A percentile compares a stretch with the other conserved stretches of the same genome.
Evolutionary conservation across 2,329 filamentous ascomycete genomes (phyloP).

Genomic region (Uncinocarpus reesii): DNA sequence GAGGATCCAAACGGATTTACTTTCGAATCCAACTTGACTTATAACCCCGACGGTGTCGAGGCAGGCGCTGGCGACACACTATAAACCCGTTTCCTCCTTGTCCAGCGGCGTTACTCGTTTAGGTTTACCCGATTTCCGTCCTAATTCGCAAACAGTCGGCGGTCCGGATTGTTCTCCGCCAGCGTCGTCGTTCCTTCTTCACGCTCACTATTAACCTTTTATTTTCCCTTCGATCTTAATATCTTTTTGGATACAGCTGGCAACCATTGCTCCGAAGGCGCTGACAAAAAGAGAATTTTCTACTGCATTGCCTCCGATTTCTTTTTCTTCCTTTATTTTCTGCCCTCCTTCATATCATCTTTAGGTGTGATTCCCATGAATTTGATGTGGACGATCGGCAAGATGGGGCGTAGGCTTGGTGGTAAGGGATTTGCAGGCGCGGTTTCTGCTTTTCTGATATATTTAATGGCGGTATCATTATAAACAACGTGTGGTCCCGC

Average conservation of each 20-base stretch:
- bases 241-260: constrained; percentile 5
- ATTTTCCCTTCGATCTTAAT: constrained; percentile 9
- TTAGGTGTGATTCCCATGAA: neutral
- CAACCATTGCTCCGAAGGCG: neutral
- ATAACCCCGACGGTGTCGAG: constrained; percentile 34
- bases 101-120: neutral
- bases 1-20: constrained; percentile 38
- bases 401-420: constrained; percentile 1
- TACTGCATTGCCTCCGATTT: neutral
- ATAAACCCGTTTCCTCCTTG: constrained; percentile 19
- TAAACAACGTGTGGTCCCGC: no score
- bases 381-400: neutral
- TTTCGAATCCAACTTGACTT: constrained; percentile 34
- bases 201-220: neutral
- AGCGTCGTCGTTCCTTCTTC: neutral
- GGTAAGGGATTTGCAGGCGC: neutral
- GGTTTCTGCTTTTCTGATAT: neutral
- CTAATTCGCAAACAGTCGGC: neutral
- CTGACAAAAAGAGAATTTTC: constrained; percentile 6
- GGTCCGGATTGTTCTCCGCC: neutral
- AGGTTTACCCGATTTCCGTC: neutral
- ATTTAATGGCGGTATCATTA: neutral
- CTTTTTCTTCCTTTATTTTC: constrained; percentile 11
- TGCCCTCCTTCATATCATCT: constrained; percentile 7
- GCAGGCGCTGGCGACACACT: constrained; percentile 32